Base-by-base conservation (phyloP, 768 basidiomycete genomes). In the Lactarius sp. region DNA sequence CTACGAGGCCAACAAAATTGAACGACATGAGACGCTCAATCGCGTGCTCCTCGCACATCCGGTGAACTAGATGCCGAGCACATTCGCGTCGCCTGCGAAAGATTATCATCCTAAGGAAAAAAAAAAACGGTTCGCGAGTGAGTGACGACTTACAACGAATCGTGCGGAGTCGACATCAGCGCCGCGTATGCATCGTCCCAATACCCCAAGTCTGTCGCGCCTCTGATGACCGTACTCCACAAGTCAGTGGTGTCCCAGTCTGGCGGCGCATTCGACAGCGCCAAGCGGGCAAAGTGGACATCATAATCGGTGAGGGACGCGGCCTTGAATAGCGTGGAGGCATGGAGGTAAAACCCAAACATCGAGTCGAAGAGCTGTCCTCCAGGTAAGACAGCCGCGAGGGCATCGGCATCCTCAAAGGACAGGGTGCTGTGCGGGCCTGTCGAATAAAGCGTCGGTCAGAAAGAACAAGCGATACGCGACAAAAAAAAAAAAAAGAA, bases 41-140 rank as follows among this genome's bases (percentile, higher is more conserved):
- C 41, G 90, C 86, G 70, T 88, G 83, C 61, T 87, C 86, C 72
- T 97, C 94, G 72, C 96, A 98, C 91, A 98, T 96, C 68, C 85
- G 84, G 69, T 93, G 88, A 62, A 94, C 86, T 55, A 99, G 79
- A 65, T 90, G 87, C 54, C 85, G 84, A 31, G 92, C 82, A 70
- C 85, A 88, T 66, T 94, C 93, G 55, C 84, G 84, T 77, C 87
- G 90, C 70, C 94, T 97, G 73, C 42, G 51, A 34, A 34, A 56
- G 36, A 62, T 41, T 31, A 53, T 62, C 53, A 60, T 36, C 60
- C 4, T 20, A 8, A 12, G 55, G n/a, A n/a, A 16, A 27, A 59
- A 20, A 47, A 53, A 18, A 14, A 49, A 42, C 50, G 34, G n/a
- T 46, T 46, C 44, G 18, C 9, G 34, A 18, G 12, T 41, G 27